These are phyloP conservation scores for Carex myosuroides DNA, from an alignment of 176 grass and related monocot species.

Conservation along the genomic window DNA sequence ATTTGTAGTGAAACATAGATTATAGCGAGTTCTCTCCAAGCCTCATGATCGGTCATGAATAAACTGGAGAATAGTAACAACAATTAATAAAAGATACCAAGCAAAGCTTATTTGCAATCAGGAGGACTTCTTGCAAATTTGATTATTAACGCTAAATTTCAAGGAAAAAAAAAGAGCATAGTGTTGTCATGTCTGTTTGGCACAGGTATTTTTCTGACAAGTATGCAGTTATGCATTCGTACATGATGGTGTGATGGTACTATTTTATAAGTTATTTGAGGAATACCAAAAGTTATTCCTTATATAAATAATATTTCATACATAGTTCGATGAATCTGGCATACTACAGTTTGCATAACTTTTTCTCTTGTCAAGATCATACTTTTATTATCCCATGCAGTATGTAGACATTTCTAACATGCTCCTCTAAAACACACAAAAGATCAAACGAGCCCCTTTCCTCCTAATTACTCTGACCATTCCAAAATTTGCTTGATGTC, in stretches of 20 bases:
- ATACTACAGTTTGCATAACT: not conserved
- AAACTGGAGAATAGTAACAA: constrained; percentile 2
- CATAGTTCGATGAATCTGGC: not conserved
- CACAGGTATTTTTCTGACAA: not conserved
- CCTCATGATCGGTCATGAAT: constrained; percentile 99
- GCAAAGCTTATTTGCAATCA: not conserved
- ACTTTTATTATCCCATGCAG: not conserved
- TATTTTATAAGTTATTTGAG: not conserved
- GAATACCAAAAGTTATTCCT: constrained; percentile 9
- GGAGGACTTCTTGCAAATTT: not conserved
- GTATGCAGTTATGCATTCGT: not conserved
- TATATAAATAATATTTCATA: not conserved
- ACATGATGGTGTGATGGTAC: not conserved
- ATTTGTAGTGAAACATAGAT: constrained; percentile 79
- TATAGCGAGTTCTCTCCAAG: constrained; percentile 99
- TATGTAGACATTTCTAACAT: not conserved
- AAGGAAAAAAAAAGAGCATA: not conserved
- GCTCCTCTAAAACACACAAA: not conserved
- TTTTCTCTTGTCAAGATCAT: not conserved
- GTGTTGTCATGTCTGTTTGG: not conserved
- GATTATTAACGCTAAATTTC: not conserved
- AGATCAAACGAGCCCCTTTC: no score
- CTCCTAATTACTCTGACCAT: no score
- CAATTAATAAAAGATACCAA: constrained; percentile 15
- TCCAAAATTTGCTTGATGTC: not conserved